Conservation (phyloP, 1,284 basidiomycete genomes). For the Malassezia cuniculi region DNA sequence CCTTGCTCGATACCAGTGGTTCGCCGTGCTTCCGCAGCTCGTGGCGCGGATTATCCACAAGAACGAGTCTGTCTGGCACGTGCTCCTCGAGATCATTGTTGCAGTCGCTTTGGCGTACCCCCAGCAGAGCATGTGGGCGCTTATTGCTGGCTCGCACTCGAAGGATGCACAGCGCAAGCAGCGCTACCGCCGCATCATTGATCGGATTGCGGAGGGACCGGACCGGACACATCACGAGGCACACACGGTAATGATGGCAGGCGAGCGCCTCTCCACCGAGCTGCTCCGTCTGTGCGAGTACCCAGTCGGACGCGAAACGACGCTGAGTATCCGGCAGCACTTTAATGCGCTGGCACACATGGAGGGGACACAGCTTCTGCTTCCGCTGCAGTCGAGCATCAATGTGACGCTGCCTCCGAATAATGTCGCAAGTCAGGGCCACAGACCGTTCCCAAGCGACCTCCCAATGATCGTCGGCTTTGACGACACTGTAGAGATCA, state of each 20-base stretch:
- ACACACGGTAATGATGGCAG: conserved; percentile 21
- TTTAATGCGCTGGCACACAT: conserved; percentile 31
- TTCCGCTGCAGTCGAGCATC: conserved; percentile 85
- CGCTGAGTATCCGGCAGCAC: conserved; percentile 23
- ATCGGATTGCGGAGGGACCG: conserved; percentile 13
- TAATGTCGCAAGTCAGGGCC: conserved; percentile 49
- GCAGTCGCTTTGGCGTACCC: conserved; percentile 70
- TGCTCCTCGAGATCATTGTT: conserved; percentile 60
- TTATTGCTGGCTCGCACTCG: conserved; percentile 76
- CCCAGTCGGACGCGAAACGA: conserved; percentile 22
- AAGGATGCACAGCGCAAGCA: conserved; percentile 56
- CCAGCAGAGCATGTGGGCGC: conserved; percentile 84
- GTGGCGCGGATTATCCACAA: conserved; percentile 81
- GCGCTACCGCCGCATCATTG: conserved; percentile 57
- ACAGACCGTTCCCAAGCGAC: conserved; percentile 69
- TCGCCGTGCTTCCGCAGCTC: conserved; percentile 89
- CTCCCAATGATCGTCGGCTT: conserved; percentile 58
- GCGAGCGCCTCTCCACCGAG: conserved; percentile 35
- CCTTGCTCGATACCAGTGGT: conserved; percentile 65
- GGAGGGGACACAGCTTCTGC: conserved; percentile 29
- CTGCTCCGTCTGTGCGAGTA: conserved; percentile 36
- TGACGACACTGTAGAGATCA: conserved; percentile 73
- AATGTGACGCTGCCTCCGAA: conserved; percentile 61
- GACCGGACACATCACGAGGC: conserved; percentile 22
- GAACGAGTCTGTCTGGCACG: conserved; percentile 57